Base-by-base conservation (phyloP, 768 basidiomycete genomes). In the Pholiota conissans region DNA sequence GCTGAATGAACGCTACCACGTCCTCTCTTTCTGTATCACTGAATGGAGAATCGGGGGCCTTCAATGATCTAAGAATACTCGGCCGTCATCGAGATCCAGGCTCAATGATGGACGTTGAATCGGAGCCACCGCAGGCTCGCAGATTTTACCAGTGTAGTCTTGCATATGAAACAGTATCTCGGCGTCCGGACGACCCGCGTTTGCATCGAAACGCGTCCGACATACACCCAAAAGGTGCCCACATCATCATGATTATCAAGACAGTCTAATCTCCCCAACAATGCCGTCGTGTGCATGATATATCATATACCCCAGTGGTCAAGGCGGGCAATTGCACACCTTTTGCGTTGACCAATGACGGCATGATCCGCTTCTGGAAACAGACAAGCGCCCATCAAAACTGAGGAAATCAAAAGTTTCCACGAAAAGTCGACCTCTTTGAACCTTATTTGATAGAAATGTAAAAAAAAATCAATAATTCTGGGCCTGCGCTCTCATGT, bases 201-300 rank as follows among this genome's bases (percentile, higher is more conserved):
- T 55, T 28, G 26, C 55, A 73, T 81, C 62, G 75, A 78, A 58
- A 87, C 87, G 9, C 87, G 89, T 65, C 71, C 83, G 3, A 80
- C 85, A 10, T 22, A 45, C 42, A 45, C 24, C 42, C 42, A 24
- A 24, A 39, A 45, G 42, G 22, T 45, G 18, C 24, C 20, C 24
- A 20, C 42, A 24, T 20, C 22, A 45, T 45, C n/a, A 45, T 32
- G 30, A 32, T 32, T 32, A 32, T 32, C 30, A 32, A 32, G 30
- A 32, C 30, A 32, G 20, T 45, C 20, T 2, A 13, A 45, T 45
- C 22, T 45, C 22, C 11, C 22, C 39, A 20, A 45, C 42, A 24
- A 5, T 22, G 18, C 24, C 42, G 18, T 45, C 2, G 9, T 13
- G 4, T 6, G 42, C 42, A 45, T 45, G 22, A 24, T 20, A 22